Conservation (phyloP, 2,329 filamentous ascomycete species). For the Exophiala bonariae region DNA sequence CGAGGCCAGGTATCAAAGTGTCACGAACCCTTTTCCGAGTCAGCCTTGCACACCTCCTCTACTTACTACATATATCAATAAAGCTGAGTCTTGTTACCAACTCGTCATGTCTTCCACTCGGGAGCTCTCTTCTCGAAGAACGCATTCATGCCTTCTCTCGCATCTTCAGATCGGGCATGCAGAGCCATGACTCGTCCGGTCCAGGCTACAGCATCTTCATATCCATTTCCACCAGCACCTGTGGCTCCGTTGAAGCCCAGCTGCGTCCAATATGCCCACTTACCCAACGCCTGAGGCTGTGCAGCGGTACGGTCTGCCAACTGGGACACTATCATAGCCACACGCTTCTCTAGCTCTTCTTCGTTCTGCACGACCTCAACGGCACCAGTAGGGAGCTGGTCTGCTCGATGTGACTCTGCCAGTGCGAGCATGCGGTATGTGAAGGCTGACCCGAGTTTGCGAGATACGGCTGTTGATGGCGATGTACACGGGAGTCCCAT, state of each 20-base stretch:
- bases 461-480: constrained; percentile 24
- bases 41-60: no score
- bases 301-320: constrained; percentile 20
- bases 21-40: no score
- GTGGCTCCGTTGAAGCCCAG: constrained; percentile 15
- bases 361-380: constrained; percentile 24
- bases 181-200: constrained; percentile 27
- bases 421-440: constrained; percentile 27
- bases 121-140: constrained; percentile 27
- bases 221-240: constrained; percentile 25
- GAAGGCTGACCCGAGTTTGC: constrained; percentile 24
- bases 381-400: constrained; percentile 23
- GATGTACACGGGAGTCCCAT: constrained; percentile 28
- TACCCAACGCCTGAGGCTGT: constrained; percentile 27
- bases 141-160: constrained; percentile 21
- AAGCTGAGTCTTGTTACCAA: no score
- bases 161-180: constrained; percentile 25
- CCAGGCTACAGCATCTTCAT: constrained; percentile 28
- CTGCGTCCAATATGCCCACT: constrained; percentile 29
- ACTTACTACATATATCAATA: no score
- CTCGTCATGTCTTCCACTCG: constrained; percentile 22
- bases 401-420: constrained; percentile 24
- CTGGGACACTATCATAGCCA: constrained; percentile 20
- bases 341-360: constrained; percentile 21
- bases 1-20: no score